Base-by-base conservation (phyloP, 371 early-diverging fungal species). In the Mortierella sp. region DNA sequence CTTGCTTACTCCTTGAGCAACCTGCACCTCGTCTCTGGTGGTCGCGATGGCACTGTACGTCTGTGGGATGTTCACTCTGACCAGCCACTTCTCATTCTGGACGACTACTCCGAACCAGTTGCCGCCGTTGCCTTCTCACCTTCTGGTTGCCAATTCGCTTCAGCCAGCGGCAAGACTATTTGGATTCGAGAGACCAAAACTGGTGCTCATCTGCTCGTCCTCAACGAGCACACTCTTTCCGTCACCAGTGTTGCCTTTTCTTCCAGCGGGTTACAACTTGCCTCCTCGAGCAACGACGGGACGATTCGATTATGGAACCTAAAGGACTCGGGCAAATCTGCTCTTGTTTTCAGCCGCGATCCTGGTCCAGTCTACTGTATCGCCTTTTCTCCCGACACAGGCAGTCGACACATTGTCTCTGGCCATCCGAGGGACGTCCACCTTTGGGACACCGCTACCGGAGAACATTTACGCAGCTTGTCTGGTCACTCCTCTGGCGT, bases 1-100 rank as follows among this genome's bases (percentile, higher is more conserved):
- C 14, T 74, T 1, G 74, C 74, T 21, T 74, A 49, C 54, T 60
- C 74, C n/a, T 27, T 29, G n/a, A 60, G 29, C 74, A 35, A 51
- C 11, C 72, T 51, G 6, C 60, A 58, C 7, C 44, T 74, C 14
- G 27, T 46, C n/a, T 56, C 74, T 29, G 60, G 58, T 12, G 21
- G 74, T 14, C 16, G 14, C 14, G 74, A 74, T 56, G n/a, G 16
- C 27, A 74, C 58, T 43, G 74, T 44, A 11, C 74, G 74, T 10
- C 46, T 74, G 46, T 68, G 68, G 68, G 43, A 68, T 41, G 21
- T 68, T 10, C 38, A 38, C 7, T 68, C 68, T 10, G 41, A 35
- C 10, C 10, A 68, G 68, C 21, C 38, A 1, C 1, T 7, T 3
- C 68, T 38, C 18, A 41, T n/a, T 38, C 38, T 68, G 18, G 43